Evolutionary conservation across 805 yeast genomes (phyloP).

Genomic region (Kodamaea restingae): DNA sequence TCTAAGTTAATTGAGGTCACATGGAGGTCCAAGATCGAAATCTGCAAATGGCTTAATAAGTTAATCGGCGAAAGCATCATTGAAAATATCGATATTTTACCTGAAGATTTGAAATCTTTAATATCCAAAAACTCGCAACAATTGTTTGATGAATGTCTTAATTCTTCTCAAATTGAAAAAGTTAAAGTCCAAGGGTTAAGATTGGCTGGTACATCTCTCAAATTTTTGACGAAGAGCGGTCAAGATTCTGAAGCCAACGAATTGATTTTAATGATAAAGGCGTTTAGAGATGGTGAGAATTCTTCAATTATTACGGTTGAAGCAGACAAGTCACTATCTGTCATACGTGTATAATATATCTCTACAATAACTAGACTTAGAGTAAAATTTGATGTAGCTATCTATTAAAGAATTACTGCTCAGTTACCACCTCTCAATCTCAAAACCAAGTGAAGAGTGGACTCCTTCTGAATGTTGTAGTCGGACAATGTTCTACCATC

Average conservation of each 20-base stretch:
- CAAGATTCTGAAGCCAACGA: constrained; percentile 11
- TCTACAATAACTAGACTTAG: not conserved
- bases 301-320: constrained; percentile 19
- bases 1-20: constrained; percentile 37
- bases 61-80: constrained; percentile 6
- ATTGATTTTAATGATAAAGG: constrained; percentile 14
- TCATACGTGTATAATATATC: not conserved
- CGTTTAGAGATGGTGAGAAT: constrained; percentile 15
- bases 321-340: constrained; percentile 2
- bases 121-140: not conserved
- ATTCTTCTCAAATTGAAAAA: constrained; percentile 47
- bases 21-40: constrained; percentile 58
- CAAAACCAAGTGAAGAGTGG: constrained; percentile 32
- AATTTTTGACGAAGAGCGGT: constrained; percentile 10
- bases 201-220: constrained; percentile 21
- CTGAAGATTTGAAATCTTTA: not conserved
- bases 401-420: not conserved
- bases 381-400: constrained; percentile 52
- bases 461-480: constrained; percentile 45
- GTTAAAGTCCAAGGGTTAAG: constrained; percentile 51
- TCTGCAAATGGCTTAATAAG: constrained; percentile 37
- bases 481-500: constrained; percentile 34
- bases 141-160: constrained; percentile 25
- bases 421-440: constrained; percentile 47
- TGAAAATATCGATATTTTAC: not conserved